A percentile compares a stretch with the other conserved stretches of the same genome.
phyloP scores from a whole-genome alignment of 1,139 yeast genomes.

The Suhomyces atakaporum region DNA sequence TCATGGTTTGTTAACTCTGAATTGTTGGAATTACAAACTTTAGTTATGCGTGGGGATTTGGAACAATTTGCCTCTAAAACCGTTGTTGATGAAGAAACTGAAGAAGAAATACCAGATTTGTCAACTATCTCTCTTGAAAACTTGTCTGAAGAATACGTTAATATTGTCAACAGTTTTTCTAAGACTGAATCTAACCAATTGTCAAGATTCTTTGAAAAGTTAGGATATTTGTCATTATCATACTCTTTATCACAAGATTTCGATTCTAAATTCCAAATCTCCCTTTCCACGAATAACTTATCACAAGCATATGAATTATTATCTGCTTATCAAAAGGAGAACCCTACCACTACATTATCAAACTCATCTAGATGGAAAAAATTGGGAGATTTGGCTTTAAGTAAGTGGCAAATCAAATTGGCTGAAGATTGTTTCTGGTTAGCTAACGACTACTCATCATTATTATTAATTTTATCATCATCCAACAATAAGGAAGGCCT shows the following conservation, averaged over 20 bases:
- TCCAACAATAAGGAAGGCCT: constrained; percentile 69
- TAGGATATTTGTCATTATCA: constrained; percentile 84
- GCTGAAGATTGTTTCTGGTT: constrained; percentile 81
- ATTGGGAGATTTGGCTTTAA: constrained; percentile 84
- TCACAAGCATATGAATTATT: constrained; percentile 75
- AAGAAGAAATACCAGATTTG: constrained; percentile 43
- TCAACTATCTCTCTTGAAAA: constrained; percentile 63
- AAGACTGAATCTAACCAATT: constrained; percentile 74
- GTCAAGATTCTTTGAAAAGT: constrained; percentile 91
- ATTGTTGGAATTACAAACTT: constrained; percentile 92
- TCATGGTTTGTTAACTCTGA: constrained; percentile 82
- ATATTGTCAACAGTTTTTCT: constrained; percentile 49
- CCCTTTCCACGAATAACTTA: constrained; percentile 71
- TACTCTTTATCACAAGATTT: constrained; percentile 76
- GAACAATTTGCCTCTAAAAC: constrained; percentile 43
- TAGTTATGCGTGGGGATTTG: constrained; percentile 91
- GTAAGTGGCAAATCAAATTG: constrained; percentile 74
- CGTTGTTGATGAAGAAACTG: constrained; percentile 40
- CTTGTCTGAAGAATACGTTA: constrained; percentile 58
- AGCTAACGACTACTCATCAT: constrained; percentile 81
- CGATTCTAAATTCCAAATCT: constrained; percentile 78
- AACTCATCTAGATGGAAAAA: constrained; percentile 75
- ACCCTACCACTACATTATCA: constrained; percentile 34
- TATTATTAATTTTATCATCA: constrained; percentile 80
- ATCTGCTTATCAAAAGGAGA: constrained; percentile 53